These are phyloP conservation scores for Suillus subalutaceus DNA, from an alignment of 768 basidiomycete species.

Conservation along the genomic window DNA sequence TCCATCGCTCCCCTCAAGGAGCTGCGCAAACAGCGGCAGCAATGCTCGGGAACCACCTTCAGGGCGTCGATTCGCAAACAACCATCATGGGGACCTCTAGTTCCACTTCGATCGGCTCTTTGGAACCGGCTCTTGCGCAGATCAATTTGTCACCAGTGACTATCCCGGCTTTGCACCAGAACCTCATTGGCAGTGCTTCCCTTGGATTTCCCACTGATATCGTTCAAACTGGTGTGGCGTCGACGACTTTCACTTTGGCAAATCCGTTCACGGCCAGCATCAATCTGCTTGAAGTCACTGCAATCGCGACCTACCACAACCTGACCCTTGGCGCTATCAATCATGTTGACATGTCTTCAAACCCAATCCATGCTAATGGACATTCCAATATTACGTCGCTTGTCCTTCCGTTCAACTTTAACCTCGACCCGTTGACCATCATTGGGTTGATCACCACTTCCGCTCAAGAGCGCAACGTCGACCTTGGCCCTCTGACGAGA, in stretches of 20 bases:
- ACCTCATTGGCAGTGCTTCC: conserved; percentile 56
- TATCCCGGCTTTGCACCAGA: conserved; percentile 66
- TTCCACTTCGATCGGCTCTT: conserved; percentile 62
- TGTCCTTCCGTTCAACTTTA: conserved; percentile 61
- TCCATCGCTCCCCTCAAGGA: conserved; percentile 63
- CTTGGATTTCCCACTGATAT: conserved; percentile 67
- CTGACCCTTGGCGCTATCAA: conserved; percentile 63
- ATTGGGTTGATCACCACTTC: conserved; percentile 55
- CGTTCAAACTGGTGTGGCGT: conserved; percentile 59
- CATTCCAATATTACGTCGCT: conserved; percentile 61
- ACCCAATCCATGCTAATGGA: conserved; percentile 62
- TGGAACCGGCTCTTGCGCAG: conserved; percentile 61
- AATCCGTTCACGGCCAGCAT: conserved; percentile 79
- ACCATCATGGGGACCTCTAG: conserved; percentile 55
- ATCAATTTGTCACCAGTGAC: conserved; percentile 62
- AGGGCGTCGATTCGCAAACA: conserved; percentile 58
- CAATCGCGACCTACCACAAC: conserved; percentile 56
- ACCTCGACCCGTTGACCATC: conserved; percentile 63
- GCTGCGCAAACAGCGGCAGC: conserved; percentile 45
- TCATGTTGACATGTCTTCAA: conserved; percentile 52
- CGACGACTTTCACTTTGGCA: conserved; percentile 56
- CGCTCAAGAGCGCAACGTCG: conserved; percentile 55
- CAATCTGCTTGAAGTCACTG: conserved; percentile 56
- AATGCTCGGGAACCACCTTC: conserved; percentile 70
- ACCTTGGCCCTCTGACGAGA: conserved; percentile 60